Conservation (phyloP, 805 yeast genomes). For the Ogataea haglerorum region DNA sequence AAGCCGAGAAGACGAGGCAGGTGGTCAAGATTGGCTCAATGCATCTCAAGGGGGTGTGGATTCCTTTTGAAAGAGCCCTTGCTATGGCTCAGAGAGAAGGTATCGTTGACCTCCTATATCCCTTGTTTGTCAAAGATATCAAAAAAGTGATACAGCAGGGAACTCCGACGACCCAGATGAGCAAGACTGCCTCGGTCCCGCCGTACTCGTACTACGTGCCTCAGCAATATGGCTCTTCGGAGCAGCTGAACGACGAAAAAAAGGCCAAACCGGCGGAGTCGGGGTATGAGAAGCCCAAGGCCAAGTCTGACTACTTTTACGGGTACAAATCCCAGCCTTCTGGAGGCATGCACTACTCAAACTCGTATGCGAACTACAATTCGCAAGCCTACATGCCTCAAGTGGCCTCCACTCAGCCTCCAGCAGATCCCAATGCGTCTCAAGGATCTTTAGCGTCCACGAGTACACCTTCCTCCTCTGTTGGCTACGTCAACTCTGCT, state of each 20-base stretch:
- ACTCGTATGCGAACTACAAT: conserved; percentile 2
- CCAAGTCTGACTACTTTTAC: conserved; percentile 8
- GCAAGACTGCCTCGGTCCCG: conserved; percentile 12
- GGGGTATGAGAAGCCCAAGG: background rate
- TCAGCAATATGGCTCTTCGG: conserved; percentile 7
- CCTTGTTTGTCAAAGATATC: conserved; percentile 63
- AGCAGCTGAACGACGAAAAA: conserved; percentile 6
- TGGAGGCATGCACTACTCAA: conserved; percentile 2
- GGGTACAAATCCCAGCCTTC: conserved; percentile 14
- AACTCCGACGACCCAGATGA: conserved; percentile 31
- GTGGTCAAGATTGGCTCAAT: conserved; percentile 74
- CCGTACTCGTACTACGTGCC: conserved; percentile 15
- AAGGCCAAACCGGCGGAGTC: background rate
- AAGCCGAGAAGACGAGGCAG: conserved; percentile 62
- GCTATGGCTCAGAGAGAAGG: conserved; percentile 69
- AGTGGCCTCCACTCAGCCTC: background rate
- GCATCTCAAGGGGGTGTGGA: conserved; percentile 76
- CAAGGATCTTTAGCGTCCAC: background rate
- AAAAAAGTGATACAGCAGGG: conserved; percentile 43
- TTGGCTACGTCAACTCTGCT: background rate
- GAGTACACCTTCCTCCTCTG: background rate
- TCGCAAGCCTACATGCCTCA: background rate
- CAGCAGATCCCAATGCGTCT: background rate
- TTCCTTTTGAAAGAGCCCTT: conserved; percentile 67
- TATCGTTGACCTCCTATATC: conserved; percentile 54